A percentile compares a stretch with the other conserved stretches of the same genome.
phyloP scores from a whole-genome alignment of 805 yeast species.

The Nakazawaea ambrosiae region DNA sequence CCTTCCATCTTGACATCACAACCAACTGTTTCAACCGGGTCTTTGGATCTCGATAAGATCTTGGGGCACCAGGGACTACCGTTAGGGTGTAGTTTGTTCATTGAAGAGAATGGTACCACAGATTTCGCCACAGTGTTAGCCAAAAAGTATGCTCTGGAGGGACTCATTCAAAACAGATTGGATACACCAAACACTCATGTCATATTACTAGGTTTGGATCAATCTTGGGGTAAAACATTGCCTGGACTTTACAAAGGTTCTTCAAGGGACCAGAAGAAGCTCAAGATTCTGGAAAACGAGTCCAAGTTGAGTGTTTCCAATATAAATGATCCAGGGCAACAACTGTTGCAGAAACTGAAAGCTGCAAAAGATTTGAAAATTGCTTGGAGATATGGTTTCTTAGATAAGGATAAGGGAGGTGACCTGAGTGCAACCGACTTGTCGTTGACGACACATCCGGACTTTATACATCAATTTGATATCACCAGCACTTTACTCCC shows the following conservation, averaged over 20 bases:
- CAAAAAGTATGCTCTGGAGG: constrained; percentile 71
- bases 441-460: constrained; percentile 33
- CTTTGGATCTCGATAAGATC: constrained; percentile 64
- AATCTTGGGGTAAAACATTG: constrained; percentile 56
- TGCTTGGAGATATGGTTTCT: constrained; percentile 87
- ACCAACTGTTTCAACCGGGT: constrained; percentile 76
- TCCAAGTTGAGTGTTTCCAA: constrained; percentile 64
- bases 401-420: constrained; percentile 27
- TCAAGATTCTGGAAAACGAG: constrained; percentile 48
- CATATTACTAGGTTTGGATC: constrained; percentile 54
- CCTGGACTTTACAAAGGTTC: constrained; percentile 76
- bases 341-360: constrained; percentile 15
- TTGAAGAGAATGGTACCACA: constrained; percentile 84
- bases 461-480: constrained; percentile 66
- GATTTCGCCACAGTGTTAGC: constrained; percentile 72
- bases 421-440: constrained; percentile 17
- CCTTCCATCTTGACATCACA: constrained; percentile 76
- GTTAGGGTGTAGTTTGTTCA: constrained; percentile 56
- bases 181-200: constrained; percentile 47
- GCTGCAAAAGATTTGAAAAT: constrained; percentile 56
- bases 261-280: constrained; percentile 57
- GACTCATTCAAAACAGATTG: constrained; percentile 56
- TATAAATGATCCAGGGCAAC: constrained; percentile 32
- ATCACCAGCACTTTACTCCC: constrained; percentile 67
- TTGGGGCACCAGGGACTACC: constrained; percentile 84